Evolutionary conservation across 2,329 filamentous ascomycete species (phyloP).

Genomic region (Fusarium burgessii): DNA sequence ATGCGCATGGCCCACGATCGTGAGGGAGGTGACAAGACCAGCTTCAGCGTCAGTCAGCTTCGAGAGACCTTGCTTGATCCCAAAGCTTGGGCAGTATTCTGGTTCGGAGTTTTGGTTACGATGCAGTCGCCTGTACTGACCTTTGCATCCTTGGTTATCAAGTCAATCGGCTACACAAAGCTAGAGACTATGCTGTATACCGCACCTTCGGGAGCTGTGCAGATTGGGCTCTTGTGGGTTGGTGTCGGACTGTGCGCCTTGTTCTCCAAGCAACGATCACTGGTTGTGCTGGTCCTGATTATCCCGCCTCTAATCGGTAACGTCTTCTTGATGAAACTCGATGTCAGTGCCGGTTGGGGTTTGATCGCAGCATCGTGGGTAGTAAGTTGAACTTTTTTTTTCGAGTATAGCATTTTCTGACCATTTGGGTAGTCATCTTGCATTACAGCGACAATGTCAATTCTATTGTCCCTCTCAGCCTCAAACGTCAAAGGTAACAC

Average conservation of each 20-base stretch:
- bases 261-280: not conserved
- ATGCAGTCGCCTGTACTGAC: constrained; percentile 1
- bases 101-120: not conserved
- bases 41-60: not conserved
- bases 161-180: not conserved
- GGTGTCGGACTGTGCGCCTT: not conserved
- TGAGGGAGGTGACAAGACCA: not conserved
- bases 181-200: constrained; percentile 4
- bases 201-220: not conserved
- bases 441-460: constrained; percentile 1
- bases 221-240: not conserved
- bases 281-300: not conserved
- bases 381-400: not conserved
- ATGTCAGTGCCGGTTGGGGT: not conserved
- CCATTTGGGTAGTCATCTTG: not conserved
- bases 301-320: not conserved
- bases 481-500: constrained; percentile 7
- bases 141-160: not conserved
- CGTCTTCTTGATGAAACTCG: constrained; percentile 1
- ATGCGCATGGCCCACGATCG: not conserved
- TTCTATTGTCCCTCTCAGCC: not conserved
- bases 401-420: not conserved
- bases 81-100: not conserved
- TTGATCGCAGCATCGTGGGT: constrained; percentile 3
- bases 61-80: not conserved